Base-by-base conservation (phyloP, 768 basidiomycete species). In the Rhizopogon salebrosus region DNA sequence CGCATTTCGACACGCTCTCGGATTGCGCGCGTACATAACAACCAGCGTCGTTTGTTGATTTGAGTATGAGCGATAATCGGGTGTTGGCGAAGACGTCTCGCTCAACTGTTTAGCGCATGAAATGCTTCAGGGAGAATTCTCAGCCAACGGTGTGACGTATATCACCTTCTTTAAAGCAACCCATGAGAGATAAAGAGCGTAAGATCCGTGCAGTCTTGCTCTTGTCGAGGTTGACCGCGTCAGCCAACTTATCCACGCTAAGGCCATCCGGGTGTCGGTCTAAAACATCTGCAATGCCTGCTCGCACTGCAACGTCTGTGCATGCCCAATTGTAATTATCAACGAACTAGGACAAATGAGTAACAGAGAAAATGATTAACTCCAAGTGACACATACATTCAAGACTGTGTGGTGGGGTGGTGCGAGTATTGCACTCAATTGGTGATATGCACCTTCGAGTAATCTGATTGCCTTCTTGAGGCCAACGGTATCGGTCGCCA, bases 51-150 rank as follows among this genome's bases (percentile, higher is more conserved):
- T 51, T 61, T 40, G 14, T 54, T 20, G 62, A 60, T 35, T 54
- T 58, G 7, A 65, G 59, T 0, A 64, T 37, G 10, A 66, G 60
- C 1, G 70, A 71, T 29, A 71, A 60, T 22, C 69, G 70, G 37
- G 67, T 72, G 48, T 70, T 72, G 8, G 67, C 63, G 54, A 68
- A 71, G 0, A 52, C 51, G 18, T 70, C 61, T 16, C 59, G 57
- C 14, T 54, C 48, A 6, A 72, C 69, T 65, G 53, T 43, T 20
- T 8, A 31, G 38, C 24, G 23, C 24, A 18, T 16, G 23, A 26
- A 26, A 6, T 2, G 31, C 2, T 11, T 16, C 10, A 7, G 9
- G 13, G 2, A 8, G 23, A 13, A 48, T n/a, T 8, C 13, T 11
- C 23, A 23, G 14, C 20, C 13, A 22, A 35, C 10, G 51, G 23